Evolutionary conservation across 108 stramenopile species (phyloP), one percentile per base, ranked within the genome.

Genomic region (Cyclostephanos invisitatus): DNA sequence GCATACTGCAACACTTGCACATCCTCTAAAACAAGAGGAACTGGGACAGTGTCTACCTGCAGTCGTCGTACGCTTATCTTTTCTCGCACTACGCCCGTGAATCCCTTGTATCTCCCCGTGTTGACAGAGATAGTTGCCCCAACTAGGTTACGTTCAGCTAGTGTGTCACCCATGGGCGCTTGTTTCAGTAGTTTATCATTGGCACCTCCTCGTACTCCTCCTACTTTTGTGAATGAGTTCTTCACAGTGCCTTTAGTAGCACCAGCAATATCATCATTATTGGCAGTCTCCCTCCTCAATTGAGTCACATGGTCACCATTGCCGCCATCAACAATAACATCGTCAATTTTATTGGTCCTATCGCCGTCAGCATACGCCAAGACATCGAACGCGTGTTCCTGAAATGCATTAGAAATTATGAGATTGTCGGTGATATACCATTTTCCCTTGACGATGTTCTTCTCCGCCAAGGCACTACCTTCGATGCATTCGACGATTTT

Each of bases 361-460:
- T 10, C 59, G 29, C 6, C 48, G 51, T 11, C 62, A 35, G 51
- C 63, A 28, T 20, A 65, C 44, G 25, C 56, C 56, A 42, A 73
- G 38, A 40, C 56, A 62, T 18, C 57, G 24, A 53, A 53, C 46
- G 17, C 42, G 55, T 55, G 62, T 27, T 18, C 64, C 42, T 22
- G 73, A 55, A 28, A 62, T 18, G 14, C n/a, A 53, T 53, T 53
- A 5, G 24, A 10, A 32, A 73, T 66, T 28, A 46, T 25, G 9
- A 42, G 55, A 67, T 67, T 74, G 18, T 61, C 66, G 22, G 46
- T 51, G 6, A 74, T 18, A 35, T 59, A 67, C 40, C 65, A 59
- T 56, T 64, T 56, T 10, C 74, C 74, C 21, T 24, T 53, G 12
- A 53, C 3, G 51, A 18, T 18, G 22, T 53, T 53, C 51, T 53